Conservation (phyloP, 805 yeast genomes). For the Jamesozyma lodderae region DNA sequence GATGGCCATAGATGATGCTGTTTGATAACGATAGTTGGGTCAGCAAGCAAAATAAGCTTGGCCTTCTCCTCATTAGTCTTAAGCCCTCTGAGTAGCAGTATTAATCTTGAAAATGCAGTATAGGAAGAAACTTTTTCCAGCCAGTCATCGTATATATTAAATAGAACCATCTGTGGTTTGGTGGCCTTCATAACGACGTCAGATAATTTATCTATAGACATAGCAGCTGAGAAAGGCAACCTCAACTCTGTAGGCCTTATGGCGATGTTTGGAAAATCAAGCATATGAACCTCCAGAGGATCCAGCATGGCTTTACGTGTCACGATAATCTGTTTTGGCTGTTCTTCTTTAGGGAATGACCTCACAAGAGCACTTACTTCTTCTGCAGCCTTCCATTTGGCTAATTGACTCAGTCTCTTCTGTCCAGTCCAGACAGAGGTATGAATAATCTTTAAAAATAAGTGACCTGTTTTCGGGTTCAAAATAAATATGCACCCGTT, state of each 20-base stretch:
- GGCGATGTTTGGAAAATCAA: constrained; percentile 87
- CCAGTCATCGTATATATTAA: constrained; percentile 95
- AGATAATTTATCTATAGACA: constrained; percentile 70
- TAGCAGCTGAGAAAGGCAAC: constrained; percentile 80
- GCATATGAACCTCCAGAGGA: constrained; percentile 93
- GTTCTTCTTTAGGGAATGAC: constrained; percentile 86
- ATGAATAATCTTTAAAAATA: constrained; percentile 82
- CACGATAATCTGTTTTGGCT: constrained; percentile 85
- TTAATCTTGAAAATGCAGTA: constrained; percentile 87
- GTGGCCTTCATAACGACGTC: constrained; percentile 77
- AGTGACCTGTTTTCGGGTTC: constrained; percentile 85
- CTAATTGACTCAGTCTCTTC: constrained; percentile 81
- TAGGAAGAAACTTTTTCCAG: constrained; percentile 68
- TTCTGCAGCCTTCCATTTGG: constrained; percentile 98
- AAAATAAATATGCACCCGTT: constrained; percentile 89
- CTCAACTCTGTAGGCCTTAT: constrained; percentile 84
- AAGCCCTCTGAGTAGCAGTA: constrained; percentile 73
- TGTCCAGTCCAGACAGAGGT: constrained; percentile 97
- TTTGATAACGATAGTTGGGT: constrained; percentile 55
- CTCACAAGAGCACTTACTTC: constrained; percentile 88
- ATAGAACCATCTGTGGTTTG: constrained; percentile 86
- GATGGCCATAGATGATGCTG: constrained; percentile 93
- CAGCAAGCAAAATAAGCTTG: constrained; percentile 66
- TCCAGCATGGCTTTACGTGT: constrained; percentile 87
- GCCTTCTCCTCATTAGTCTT: constrained; percentile 71